phyloP scores from a whole-genome alignment of 164 flowering plant species.

The Echeveria elegans region DNA sequence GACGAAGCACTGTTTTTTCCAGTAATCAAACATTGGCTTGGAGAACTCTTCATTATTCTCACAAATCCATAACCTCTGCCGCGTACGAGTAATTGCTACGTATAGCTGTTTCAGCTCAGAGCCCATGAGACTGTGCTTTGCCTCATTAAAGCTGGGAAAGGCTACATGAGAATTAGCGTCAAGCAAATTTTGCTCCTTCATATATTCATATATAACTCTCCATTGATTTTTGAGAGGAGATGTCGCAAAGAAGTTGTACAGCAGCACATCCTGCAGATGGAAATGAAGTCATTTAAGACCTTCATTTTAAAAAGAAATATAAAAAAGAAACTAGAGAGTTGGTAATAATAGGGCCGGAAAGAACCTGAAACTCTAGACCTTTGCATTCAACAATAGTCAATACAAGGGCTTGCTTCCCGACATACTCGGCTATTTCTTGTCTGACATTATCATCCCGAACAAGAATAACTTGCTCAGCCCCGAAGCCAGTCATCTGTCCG shows the following conservation, averaged over 20 bases:
- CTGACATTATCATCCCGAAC: conserved; percentile 56
- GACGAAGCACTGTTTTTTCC: conserved; percentile 47
- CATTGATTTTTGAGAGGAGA: conserved; percentile 35
- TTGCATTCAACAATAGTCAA: conserved; percentile 46
- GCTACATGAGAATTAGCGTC: conserved; percentile 17
- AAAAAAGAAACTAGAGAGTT: not conserved
- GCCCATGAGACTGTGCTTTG: conserved; percentile 25
- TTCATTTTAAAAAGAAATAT: not conserved
- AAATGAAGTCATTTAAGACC: not conserved
- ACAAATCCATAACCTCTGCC: conserved; percentile 78
- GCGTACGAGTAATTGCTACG: conserved; percentile 82
- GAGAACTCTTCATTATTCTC: conserved; percentile 44
- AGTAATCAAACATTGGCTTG: conserved; percentile 63
- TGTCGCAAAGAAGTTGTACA: conserved; percentile 69
- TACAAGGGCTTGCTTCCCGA: conserved; percentile 72
- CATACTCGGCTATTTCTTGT: conserved; percentile 27
- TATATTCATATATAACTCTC: conserved; percentile 21
- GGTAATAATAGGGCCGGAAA: not conserved
- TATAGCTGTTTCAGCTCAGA: conserved; percentile 39
- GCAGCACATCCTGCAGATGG: conserved; percentile 23
- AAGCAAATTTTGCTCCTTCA: conserved; percentile 41
- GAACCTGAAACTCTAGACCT: conserved; percentile 28
- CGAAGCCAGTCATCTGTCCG: conserved; percentile 40
- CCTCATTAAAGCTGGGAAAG: conserved; percentile 34
- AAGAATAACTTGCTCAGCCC: conserved; percentile 83